Evolutionary conservation across 2,329 filamentous ascomycete genomes (phyloP).

Genomic region (Aureobasidium sp.): DNA sequence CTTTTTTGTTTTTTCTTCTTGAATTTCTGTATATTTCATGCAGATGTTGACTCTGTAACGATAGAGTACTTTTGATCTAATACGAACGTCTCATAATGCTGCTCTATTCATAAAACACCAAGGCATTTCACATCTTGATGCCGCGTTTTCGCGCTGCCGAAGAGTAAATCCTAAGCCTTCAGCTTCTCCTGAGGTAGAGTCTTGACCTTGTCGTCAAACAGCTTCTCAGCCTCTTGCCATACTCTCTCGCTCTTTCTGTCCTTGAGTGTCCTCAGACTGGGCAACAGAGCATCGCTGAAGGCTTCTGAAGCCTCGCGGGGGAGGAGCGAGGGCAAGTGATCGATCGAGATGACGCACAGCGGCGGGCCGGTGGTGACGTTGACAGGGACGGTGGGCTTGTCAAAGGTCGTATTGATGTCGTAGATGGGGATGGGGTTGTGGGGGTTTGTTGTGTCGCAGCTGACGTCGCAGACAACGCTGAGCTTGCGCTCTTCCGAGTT

Average conservation of each 20-base stretch:
- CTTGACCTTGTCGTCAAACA: slow-evolving; percentile 74
- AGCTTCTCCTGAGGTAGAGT: slow-evolving; percentile 47
- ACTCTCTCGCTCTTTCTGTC: slow-evolving; percentile 63
- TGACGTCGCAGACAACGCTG: slow-evolving; percentile 62
- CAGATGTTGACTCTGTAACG: no score
- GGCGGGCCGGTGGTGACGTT: slow-evolving; percentile 49
- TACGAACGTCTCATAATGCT: no score
- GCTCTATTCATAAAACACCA: neutral
- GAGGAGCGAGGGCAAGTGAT: slow-evolving; percentile 74
- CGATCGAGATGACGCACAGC: slow-evolving; percentile 76
- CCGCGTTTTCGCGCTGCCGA: no score
- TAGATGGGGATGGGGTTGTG: slow-evolving; percentile 75
- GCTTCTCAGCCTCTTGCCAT: slow-evolving; percentile 76
- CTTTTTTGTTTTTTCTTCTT: no score
- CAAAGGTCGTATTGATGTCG: slow-evolving; percentile 75
- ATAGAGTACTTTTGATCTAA: no score
- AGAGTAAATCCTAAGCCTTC: slow-evolving; percentile 9
- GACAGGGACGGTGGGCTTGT: slow-evolving; percentile 75
- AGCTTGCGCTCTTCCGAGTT: slow-evolving; percentile 61
- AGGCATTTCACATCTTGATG: neutral
- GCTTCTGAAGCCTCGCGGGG: slow-evolving; percentile 80
- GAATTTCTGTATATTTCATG: no score
- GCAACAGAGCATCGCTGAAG: slow-evolving; percentile 70
- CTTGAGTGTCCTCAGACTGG: slow-evolving; percentile 68
- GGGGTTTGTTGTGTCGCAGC: slow-evolving; percentile 64